A percentile compares a stretch with the other conserved stretches of the same genome.
Conservation (phyloP, 257 asterid species). For the Capsicum pubescens region DNA sequence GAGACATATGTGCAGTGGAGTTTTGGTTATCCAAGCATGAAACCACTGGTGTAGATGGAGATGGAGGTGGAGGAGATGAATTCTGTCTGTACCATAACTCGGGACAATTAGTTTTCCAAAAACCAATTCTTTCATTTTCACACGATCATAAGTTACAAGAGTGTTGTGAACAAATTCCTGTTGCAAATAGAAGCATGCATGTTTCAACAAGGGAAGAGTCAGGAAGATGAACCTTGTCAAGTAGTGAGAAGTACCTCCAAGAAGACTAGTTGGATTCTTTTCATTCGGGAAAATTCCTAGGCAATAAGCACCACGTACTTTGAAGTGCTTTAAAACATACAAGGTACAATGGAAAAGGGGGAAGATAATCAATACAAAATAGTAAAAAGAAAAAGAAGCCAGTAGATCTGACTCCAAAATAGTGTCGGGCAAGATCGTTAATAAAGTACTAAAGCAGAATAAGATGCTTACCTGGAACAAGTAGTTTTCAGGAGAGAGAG, state of each 20-base stretch:
- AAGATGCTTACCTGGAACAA: conserved; percentile 70
- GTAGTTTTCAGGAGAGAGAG: conserved; percentile 88
- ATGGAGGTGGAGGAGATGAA: conserved; percentile 35
- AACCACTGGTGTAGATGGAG: conserved; percentile 39
- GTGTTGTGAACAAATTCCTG: conserved; percentile 98
- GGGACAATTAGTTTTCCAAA: conserved; percentile 96
- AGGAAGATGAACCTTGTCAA: conserved; percentile 25
- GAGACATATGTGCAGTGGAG: conserved; percentile 49
- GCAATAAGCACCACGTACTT: conserved; percentile 95
- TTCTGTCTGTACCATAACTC: conserved; percentile 90
- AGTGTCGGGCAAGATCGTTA: background rate
- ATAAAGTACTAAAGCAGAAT: conserved; percentile 28
- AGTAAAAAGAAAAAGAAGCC: conserved; percentile 18
- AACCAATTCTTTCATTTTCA: conserved; percentile 83
- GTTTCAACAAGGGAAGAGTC: background rate
- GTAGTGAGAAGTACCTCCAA: conserved; percentile 73
- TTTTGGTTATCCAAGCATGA: conserved; percentile 39
- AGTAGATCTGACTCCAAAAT: background rate
- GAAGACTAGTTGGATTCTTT: conserved; percentile 94
- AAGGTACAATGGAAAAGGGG: conserved; percentile 26
- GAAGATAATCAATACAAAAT: conserved; percentile 30
- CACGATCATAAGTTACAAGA: conserved; percentile 89
- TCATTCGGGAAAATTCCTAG: conserved; percentile 95
- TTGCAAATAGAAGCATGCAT: background rate
- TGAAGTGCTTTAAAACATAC: conserved; percentile 66